Conservation (phyloP, 202 grass and related monocot genomes). For the Sporobolus alterniflorus region DNA sequence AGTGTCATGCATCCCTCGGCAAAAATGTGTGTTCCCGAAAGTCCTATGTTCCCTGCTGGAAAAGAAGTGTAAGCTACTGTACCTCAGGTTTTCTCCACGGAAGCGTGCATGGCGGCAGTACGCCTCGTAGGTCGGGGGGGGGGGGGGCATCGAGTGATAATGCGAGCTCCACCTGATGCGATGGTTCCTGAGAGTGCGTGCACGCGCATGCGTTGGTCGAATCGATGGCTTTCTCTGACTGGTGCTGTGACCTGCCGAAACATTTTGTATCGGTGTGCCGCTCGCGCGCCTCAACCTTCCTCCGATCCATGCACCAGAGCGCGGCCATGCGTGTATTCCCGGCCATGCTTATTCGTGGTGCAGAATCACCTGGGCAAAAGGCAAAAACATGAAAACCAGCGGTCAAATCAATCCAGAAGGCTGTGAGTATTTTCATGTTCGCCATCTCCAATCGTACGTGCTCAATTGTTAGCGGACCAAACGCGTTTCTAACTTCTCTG, state of each 20-base stretch:
- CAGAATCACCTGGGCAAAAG: neutral
- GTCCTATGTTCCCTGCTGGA: conserved; percentile 51
- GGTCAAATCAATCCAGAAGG: neutral
- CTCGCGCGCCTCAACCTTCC: conserved; percentile 3
- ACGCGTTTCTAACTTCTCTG: neutral
- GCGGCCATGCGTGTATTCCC: neutral
- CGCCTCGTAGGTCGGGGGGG: neutral
- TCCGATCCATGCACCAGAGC: neutral
- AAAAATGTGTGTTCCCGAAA: conserved; percentile 42
- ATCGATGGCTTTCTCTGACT: conserved; percentile 43
- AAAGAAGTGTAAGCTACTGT: conserved; percentile 46
- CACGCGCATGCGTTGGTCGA: conserved; percentile 42
- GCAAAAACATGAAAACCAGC: neutral
- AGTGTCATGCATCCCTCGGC: conserved; percentile 10
- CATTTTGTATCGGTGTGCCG: neutral
- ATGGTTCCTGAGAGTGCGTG: conserved; percentile 49
- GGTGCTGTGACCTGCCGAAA: conserved; percentile 3
- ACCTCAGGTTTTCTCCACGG: conserved; percentile 24
- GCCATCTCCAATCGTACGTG: neutral
- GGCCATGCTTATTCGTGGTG: neutral
- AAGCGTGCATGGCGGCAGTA: conserved; percentile 11
- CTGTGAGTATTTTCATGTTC: neutral
- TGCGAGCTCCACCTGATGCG: conserved; percentile 6
- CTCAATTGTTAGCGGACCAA: neutral
- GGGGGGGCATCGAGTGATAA: conserved; percentile 13